Percentiles rank a stretch among this genome's conserved stretches.
These are phyloP conservation scores for Daldinia grandis DNA, from an alignment of 495 filamentous ascomycete species.

Conservation along the genomic window DNA sequence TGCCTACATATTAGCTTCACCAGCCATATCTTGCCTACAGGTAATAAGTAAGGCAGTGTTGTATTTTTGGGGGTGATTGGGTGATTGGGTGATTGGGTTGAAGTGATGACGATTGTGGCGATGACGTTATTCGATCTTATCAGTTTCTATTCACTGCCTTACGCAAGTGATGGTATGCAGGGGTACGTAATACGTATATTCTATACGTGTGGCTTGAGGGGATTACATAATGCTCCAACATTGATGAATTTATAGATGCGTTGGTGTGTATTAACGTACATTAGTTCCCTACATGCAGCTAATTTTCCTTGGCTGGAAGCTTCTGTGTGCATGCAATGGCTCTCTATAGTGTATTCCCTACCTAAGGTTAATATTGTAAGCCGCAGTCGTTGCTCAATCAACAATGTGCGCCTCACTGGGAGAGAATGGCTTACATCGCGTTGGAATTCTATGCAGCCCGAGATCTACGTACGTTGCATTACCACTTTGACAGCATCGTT, in stretches of 20 bases:
- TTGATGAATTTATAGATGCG: too few relatives aligned
- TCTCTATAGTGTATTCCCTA: background rate
- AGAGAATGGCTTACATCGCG: conserved; percentile 10
- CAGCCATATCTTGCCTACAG: background rate
- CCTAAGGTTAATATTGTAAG: background rate
- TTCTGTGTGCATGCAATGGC: background rate
- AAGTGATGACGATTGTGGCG: conserved; percentile 25
- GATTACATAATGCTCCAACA: background rate
- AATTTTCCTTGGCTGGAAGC: background rate
- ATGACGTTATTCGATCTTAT: conserved; percentile 40
- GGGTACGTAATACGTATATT: background rate
- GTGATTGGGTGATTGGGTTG: conserved; percentile 3
- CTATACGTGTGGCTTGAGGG: background rate
- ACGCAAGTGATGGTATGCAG: background rate
- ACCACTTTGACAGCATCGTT: conserved; percentile 34
- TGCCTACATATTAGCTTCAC: background rate
- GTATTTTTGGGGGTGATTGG: background rate
- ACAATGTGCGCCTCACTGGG: background rate
- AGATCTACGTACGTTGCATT: conserved; percentile 7
- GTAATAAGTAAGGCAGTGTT: background rate
- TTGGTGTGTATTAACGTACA: too few relatives aligned
- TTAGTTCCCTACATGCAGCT: background rate
- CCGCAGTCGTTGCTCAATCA: background rate
- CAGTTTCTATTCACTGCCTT: conserved; percentile 1
- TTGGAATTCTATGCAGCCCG: conserved; percentile 32